phyloP scores from a whole-genome alignment of 139 green algal species.

The Chlamydomonas sphaeroides region DNA sequence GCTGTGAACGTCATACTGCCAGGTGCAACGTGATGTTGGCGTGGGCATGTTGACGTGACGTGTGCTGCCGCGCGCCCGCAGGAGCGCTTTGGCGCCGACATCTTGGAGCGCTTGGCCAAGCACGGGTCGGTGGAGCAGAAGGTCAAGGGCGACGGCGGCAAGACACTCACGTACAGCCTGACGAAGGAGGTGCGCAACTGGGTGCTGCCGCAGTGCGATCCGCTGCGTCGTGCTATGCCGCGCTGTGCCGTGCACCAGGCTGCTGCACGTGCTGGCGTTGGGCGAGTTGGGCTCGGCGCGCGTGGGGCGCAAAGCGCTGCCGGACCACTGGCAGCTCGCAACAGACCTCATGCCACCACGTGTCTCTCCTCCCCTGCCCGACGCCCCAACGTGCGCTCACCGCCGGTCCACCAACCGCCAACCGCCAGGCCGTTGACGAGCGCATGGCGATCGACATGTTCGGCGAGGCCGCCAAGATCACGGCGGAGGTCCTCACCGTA shows the following conservation, averaged over 20 bases:
- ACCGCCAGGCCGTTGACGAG: constrained; percentile 42
- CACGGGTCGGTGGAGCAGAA: constrained; percentile 24
- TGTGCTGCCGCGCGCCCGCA: neutral
- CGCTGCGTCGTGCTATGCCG: neutral
- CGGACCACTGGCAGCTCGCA: too few relatives aligned
- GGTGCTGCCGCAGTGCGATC: neutral
- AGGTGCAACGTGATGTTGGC: too few relatives aligned
- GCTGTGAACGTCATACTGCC: neutral
- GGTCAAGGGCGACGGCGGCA: neutral
- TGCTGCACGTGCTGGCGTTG: too few relatives aligned
- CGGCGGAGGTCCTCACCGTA: constrained; percentile 65
- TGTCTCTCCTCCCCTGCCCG: too few relatives aligned
- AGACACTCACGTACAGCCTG: constrained; percentile 6
- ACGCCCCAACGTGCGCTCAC: neutral
- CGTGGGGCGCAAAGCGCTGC: too few relatives aligned
- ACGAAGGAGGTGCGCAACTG: constrained; percentile 37
- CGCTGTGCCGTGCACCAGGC: neutral
- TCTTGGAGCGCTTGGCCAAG: constrained; percentile 4
- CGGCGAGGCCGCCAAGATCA: constrained; percentile 15
- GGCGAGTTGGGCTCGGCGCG: too few relatives aligned
- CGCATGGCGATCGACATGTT: constrained; percentile 58
- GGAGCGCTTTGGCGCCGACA: constrained; percentile 23
- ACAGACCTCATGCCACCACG: too few relatives aligned
- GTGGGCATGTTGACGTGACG: too few relatives aligned
- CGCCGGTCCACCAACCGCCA: neutral